phyloP scores from a whole-genome alignment of 768 basidiomycete species.

The Leccinum longicurvipes region DNA sequence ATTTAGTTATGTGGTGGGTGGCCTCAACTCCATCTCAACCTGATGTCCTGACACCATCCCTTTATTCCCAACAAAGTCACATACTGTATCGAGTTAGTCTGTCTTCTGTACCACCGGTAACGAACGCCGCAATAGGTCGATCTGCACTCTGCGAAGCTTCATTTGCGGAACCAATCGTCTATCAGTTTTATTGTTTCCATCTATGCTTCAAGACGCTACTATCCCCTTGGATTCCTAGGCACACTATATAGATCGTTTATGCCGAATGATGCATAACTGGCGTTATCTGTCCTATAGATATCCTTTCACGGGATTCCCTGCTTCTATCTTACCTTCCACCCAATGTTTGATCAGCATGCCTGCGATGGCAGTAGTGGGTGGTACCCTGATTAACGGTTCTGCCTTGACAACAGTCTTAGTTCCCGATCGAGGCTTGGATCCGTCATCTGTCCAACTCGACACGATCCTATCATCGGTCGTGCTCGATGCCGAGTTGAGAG shows the following conservation, averaged over 20 bases:
- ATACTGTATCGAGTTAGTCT: not conserved
- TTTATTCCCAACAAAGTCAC: not conserved
- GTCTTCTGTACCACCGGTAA: not conserved
- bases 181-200: not conserved
- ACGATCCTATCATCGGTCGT: constrained; percentile 27
- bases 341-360: constrained; percentile 84
- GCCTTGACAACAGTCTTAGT: constrained; percentile 21
- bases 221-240: not conserved
- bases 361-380: constrained; percentile 73
- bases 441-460: constrained; percentile 21
- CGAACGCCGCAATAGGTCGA: not conserved
- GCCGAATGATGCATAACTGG: not conserved
- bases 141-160: not conserved
- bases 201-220: no score
- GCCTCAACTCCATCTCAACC: not conserved
- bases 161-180: not conserved
- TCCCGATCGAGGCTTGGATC: constrained; percentile 15
- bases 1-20: not conserved
- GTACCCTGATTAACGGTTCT: constrained; percentile 66
- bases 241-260: not conserved
- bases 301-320: constrained; percentile 42
- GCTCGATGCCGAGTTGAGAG: constrained; percentile 41
- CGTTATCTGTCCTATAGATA: constrained; percentile 40
- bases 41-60: not conserved
- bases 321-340: constrained; percentile 58